Percentiles rank a stretch among this genome's conserved stretches.
Evolutionary conservation across 768 basidiomycete genomes (phyloP).

Genomic region (Postia placenta): DNA sequence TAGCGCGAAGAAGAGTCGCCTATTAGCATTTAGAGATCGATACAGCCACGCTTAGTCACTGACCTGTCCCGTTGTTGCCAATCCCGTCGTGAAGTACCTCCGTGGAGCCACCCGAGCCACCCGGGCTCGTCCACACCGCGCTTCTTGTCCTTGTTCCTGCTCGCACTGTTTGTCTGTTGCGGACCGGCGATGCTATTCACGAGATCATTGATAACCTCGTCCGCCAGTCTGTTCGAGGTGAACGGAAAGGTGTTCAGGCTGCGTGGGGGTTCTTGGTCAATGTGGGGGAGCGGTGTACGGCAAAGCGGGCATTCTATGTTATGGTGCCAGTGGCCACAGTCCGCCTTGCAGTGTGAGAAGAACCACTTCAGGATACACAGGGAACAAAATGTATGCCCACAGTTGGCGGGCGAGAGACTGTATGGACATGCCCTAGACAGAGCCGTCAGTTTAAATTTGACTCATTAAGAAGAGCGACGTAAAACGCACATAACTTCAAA

Average conservation of each 20-base stretch:
- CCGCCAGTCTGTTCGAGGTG: conserved; percentile 53
- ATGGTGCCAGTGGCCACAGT: conserved; percentile 65
- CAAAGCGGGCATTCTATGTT: conserved; percentile 64
- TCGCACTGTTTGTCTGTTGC: neutral
- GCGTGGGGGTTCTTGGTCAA: conserved; percentile 45
- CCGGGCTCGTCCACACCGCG: conserved; percentile 29
- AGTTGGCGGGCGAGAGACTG: conserved; percentile 43
- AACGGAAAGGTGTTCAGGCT: conserved; percentile 51
- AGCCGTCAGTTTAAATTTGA: neutral
- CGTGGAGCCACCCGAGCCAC: conserved; percentile 45
- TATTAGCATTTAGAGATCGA: neutral
- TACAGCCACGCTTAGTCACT: conserved; percentile 15
- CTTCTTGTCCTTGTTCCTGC: conserved; percentile 13
- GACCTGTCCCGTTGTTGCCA: conserved; percentile 56
- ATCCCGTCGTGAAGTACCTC: conserved; percentile 43
- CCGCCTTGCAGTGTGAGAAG: conserved; percentile 58
- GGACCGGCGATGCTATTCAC: conserved; percentile 36
- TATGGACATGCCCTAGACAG: conserved; percentile 46
- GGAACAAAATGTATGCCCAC: conserved; percentile 67
- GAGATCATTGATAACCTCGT: conserved; percentile 45
- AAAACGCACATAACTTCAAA: conserved; percentile 47
- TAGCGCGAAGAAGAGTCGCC: neutral
- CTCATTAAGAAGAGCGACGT: neutral
- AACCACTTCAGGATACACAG: conserved; percentile 64
- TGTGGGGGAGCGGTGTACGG: conserved; percentile 41